Evolutionary conservation across 2,329 filamentous ascomycete genomes (phyloP), one percentile per base, ranked within the genome.

Genomic region (Aspergillus brasiliensis): DNA sequence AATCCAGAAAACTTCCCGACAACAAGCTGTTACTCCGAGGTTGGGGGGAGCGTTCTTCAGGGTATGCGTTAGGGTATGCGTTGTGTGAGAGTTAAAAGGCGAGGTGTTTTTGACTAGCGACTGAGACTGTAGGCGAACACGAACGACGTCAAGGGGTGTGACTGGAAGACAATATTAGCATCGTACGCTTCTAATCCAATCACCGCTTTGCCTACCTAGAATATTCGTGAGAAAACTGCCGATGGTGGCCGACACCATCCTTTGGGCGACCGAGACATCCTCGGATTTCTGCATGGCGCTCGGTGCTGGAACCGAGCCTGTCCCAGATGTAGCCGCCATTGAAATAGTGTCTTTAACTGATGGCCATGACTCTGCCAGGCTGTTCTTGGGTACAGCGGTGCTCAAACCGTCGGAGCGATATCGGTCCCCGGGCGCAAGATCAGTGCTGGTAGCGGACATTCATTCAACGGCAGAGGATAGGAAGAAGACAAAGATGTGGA

Each of bases 1-100:
- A 64, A 94, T 88, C 83, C 96, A 99, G 77, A 98, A 99, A 37
- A 99, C 94, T 76, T 99, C 94, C 62, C 95, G 88, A 74, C 95
- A 99, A 78, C 95, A 99, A 40, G 93, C 88, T 15, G 93, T 97
- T 57, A 98, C 91, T 62, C 95, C 95, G 52, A 98, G 85, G 70
- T 94, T 91, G 28, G 90, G 87, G 57, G 92, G 91, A 51, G 95
- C 84, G 65, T 89, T 86, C 63, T 86, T 87, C 67, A 90, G 85
- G 51, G 79, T 78, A 60, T 77, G 72, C 3, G 67, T 75, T 44
- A 90, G 85, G 51, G 79, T 78, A 60, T 77, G 72, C 3, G 67
- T 75, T 44, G 71, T 77, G 64, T 75, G 88, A 74, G 72, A 84
- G 78, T 68, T 84, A 77, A 71, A 87, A 66, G 69, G 84, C 75